Evolutionary conservation across 345 rosid species (phyloP), one percentile per base, ranked within the genome.

Genomic region (Moringa oleifera): DNA sequence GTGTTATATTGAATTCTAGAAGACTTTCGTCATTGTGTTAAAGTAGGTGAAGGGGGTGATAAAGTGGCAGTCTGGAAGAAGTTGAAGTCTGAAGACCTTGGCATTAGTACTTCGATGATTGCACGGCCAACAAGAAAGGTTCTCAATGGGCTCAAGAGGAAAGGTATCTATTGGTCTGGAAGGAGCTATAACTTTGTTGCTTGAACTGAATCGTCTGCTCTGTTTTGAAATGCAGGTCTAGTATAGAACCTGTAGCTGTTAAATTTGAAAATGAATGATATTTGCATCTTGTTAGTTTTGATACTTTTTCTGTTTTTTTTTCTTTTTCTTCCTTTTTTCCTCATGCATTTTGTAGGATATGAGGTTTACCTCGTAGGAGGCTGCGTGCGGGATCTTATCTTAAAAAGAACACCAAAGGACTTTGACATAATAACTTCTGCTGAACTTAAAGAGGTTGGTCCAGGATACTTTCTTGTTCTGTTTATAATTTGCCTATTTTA

Each of bases 321-420:
- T 51, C 23, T 36, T 11, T 60, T 16, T 18, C 19, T 57, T 28
- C 49, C 23, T 41, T 41, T 41, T 41, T 41, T 41, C 47, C 47
- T 41, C 1, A 7, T 41, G 12, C 37, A 37, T 0, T 6, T 20
- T 65, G 51, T 62, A 91, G 99, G 99, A 46, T 75, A 79, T 72
- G 87, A 84, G 60, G 99, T 85, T 59, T 89, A 91, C 72, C 96
- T 91, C 61, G 99, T 95, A 8, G 99, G 97, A 67, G 99, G 99
- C 12, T 89, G 97, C 60, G 96, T 95, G 37, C 77, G 99, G 58
- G 99, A 95, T 84, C 95, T 95, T 72, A 79, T 91, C 51, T 69
- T 95, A 69, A 84, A 85, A 73, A 70, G 87, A 74, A 81, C 69
- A 25, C 99, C 99, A 0, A 85, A 88, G 64, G 99, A 95, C 74